phyloP scores from a whole-genome alignment of 495 filamentous ascomycete genomes.

The Annulohypoxylon bovei region DNA sequence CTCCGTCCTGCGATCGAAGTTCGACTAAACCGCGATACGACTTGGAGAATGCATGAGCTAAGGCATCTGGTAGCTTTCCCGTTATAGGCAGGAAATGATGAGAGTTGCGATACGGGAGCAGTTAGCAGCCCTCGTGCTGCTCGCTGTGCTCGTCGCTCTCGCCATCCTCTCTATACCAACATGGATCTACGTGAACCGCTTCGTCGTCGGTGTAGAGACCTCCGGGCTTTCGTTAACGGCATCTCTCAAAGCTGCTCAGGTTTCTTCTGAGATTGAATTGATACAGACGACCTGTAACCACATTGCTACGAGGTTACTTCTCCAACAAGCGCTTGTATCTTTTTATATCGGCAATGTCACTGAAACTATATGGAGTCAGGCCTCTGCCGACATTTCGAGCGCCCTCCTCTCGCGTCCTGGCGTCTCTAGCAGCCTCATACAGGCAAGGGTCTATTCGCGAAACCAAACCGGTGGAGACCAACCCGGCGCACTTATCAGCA shows the following conservation, averaged over 20 bases:
- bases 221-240: constrained; percentile 77
- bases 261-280: constrained; percentile 77
- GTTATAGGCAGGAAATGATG: constrained; percentile 65
- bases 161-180: constrained; percentile 60
- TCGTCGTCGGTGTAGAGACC: constrained; percentile 70
- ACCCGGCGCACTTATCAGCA: constrained; percentile 64
- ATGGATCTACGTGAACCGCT: constrained; percentile 80
- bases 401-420: constrained; percentile 66
- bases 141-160: constrained; percentile 73
- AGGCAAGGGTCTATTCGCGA: constrained; percentile 72
- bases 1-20: constrained; percentile 26
- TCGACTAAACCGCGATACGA: neutral
- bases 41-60: constrained; percentile 37
- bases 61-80: constrained; percentile 34
- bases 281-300: constrained; percentile 74
- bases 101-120: constrained; percentile 86
- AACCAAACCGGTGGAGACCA: constrained; percentile 62
- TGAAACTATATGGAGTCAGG: constrained; percentile 62
- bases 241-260: constrained; percentile 82
- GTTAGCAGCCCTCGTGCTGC: constrained; percentile 76
- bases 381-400: constrained; percentile 66
- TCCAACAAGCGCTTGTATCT: constrained; percentile 68
- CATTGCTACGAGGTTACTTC: constrained; percentile 71
- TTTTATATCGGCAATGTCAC: constrained; percentile 68
- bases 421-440: constrained; percentile 65